Evolutionary conservation across 148 eudicot species (phyloP).

Genomic region (Diospyros kaki): DNA sequence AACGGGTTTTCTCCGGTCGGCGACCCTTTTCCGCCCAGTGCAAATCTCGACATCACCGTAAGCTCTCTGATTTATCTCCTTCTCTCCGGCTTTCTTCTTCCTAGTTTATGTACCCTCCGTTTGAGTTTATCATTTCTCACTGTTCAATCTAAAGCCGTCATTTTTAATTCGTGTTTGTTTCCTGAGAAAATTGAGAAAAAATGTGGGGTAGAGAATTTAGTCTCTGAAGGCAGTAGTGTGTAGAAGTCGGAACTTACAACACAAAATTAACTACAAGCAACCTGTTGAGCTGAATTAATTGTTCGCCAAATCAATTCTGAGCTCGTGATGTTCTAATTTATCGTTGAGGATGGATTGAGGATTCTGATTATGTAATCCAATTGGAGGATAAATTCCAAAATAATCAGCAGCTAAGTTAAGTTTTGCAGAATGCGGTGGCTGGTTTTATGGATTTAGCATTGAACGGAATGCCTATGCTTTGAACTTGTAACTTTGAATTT

Average conservation of each 20-base stretch:
- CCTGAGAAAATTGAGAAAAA: not conserved
- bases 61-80: not conserved
- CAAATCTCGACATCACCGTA: not conserved
- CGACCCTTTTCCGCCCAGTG: not conserved
- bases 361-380: not conserved
- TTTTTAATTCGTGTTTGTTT: slow-evolving; percentile 6
- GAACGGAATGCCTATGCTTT: not conserved
- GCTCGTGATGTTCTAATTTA: not conserved
- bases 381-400: not conserved
- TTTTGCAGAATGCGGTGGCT: not conserved
- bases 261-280: too few species aligned
- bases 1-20: not conserved
- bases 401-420: not conserved
- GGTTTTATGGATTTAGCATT: not conserved
- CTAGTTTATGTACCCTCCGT: not conserved
- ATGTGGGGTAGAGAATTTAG: too few species aligned
- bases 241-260: too few species aligned
- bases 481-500: too few species aligned
- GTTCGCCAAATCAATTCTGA: not conserved
- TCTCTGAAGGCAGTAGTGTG: too few species aligned
- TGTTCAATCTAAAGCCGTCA: not conserved
- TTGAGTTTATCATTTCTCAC: slow-evolving; percentile 8
- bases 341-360: not conserved
- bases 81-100: not conserved
- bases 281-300: too few species aligned